Base-by-base conservation (phyloP, 2,329 filamentous ascomycete genomes). In the Proliferodiscus dingleyae region DNA sequence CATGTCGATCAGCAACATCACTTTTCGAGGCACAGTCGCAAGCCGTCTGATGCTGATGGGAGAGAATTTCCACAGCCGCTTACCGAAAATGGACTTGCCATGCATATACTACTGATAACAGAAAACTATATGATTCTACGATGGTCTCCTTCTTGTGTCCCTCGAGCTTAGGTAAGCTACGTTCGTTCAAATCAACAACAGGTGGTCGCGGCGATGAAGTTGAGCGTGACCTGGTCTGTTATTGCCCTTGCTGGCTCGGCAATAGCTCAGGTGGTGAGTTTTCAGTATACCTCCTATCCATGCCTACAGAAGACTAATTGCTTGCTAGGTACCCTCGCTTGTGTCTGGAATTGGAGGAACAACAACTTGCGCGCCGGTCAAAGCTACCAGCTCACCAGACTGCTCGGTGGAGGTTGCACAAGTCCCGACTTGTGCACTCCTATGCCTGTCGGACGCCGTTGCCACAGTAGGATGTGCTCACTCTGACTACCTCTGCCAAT, bases 351-450 rank as follows among this genome's bases (percentile, higher is more conserved):
- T 13, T 5, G 7, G 5, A 5, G 7, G 7, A 10, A n/a, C 29
- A 13, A 46, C 43, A 26, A 33, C 37, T 9, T 46, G 43, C 37
- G 23, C 19, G 9, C 21, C 23, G n/a, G 33, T 26, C 23, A 13
- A 15, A n/a, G 29, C 29, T 5, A 32, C 29, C 5, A 38, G 32
- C 30, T 24, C 29, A 5, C 44, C 37, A 15, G 22, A 46, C 15
- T 46, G 44, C 21, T 29, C 19, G 7, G 18, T 28, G 9, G 18
- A 30, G 22, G 44, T 30, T 4, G 26, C 44, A 10, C 18, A 26
- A 11, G 37, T 46, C 29, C 44, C 44, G 21, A 7, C 16, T 10
- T 46, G 44, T 16, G 44, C 44, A 8, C 6, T 26, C 24, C 6
- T 6, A 6, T 26, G 24, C 11, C 6, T 26, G 11, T 26, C 24